Evolutionary conservation across 1,139 yeast species (phyloP).

Genomic region (Kazachstania sp.): DNA sequence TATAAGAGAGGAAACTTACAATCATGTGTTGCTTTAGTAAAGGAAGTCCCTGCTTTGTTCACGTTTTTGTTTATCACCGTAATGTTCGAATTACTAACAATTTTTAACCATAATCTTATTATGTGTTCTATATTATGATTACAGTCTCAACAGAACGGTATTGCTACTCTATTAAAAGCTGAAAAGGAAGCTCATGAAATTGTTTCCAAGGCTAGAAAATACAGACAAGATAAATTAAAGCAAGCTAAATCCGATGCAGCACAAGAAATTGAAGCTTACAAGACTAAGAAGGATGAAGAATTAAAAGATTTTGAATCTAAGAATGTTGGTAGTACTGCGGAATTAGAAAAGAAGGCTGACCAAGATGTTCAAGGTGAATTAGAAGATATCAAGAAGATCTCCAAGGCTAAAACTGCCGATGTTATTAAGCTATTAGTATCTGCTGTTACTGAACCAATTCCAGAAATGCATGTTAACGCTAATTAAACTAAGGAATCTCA

Average conservation of each 20-base stretch:
- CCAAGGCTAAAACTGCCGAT: constrained; percentile 50
- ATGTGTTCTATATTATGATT: not conserved
- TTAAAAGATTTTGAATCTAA: constrained; percentile 59
- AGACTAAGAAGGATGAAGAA: constrained; percentile 75
- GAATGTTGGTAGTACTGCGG: constrained; percentile 34
- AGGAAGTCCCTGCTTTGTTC: no score
- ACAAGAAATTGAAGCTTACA: constrained; percentile 79
- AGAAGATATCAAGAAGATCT: constrained; percentile 52
- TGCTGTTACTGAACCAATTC: constrained; percentile 71
- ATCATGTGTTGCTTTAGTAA: no score
- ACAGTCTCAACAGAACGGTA: constrained; percentile 29
- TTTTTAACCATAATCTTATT: not conserved
- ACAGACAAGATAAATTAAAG: constrained; percentile 56
- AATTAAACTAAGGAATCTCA: not conserved
- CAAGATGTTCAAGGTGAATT: constrained; percentile 51
- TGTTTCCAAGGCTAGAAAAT: constrained; percentile 70
- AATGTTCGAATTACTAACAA: not conserved
- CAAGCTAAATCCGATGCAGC: constrained; percentile 93
- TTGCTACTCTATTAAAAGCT: constrained; percentile 44
- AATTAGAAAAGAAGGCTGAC: constrained; percentile 68
- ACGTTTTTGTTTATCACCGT: no score
- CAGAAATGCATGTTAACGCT: constrained; percentile 78
- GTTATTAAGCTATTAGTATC: constrained; percentile 73
- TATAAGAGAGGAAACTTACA: no score
- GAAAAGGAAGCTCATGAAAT: constrained; percentile 96